Conservation (phyloP, 2,329 filamentous ascomycete species). For the Colletotrichum gloeosporioides region DNA sequence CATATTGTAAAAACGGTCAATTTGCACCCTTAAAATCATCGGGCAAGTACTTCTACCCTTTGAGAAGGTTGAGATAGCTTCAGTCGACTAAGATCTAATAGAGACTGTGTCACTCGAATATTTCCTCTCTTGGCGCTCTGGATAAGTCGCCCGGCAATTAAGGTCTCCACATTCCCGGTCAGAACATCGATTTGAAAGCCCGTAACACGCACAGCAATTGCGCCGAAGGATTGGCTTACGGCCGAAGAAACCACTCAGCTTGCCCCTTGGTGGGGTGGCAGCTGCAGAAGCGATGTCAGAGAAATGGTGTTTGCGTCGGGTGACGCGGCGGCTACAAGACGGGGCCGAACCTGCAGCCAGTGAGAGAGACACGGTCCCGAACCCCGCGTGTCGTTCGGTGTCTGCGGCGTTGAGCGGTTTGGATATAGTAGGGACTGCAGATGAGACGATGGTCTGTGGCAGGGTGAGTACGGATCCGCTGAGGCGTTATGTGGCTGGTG, state of each 20-base stretch:
- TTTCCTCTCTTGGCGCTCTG: accelerated
- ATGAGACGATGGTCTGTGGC: constrained; percentile 63
- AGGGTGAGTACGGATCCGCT: not conserved
- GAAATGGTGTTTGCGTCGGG: not conserved
- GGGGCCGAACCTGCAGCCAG: not conserved
- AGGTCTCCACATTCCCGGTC: not conserved
- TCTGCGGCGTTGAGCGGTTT: constrained; percentile 68
- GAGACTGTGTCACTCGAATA: no score
- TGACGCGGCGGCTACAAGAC: not conserved
- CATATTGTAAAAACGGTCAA: accelerated
- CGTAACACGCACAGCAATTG: not conserved
- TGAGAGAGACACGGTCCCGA: not conserved
- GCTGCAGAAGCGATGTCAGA: not conserved
- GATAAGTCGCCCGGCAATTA: not conserved
- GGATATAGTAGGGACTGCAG: constrained; percentile 69
- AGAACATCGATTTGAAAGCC: accelerated
- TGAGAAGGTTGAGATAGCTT: not conserved
- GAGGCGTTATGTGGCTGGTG: not conserved
- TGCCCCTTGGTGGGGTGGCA: not conserved
- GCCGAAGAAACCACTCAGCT: not conserved
- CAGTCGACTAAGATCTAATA: not conserved
- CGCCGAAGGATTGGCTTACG: not conserved
- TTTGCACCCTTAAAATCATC: no score
- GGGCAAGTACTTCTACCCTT: not conserved
- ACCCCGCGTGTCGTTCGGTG: not conserved